These are phyloP conservation scores for Trypanosoma congolense DNA, from an alignment of 208 protist species.

Conservation along the genomic window DNA sequence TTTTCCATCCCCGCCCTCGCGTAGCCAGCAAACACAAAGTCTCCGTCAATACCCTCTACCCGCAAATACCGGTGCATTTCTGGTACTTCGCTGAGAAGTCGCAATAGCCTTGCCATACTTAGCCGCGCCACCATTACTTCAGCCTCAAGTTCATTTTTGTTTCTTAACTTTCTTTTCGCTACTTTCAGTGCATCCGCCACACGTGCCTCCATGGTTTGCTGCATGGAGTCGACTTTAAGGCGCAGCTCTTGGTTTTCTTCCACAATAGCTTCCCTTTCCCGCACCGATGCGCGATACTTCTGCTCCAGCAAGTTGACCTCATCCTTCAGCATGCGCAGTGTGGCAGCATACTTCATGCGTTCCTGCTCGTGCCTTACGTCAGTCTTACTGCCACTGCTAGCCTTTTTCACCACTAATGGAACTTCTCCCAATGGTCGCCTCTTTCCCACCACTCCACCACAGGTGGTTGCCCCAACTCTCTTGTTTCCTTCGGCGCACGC, in stretches of 20 bases:
- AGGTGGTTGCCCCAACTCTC: too few species aligned
- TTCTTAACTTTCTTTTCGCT: slow-evolving; percentile 7
- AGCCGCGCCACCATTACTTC: slow-evolving; percentile 53
- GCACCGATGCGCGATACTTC: slow-evolving; percentile 5
- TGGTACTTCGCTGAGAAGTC: slow-evolving; percentile 71
- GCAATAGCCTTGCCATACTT: slow-evolving; percentile 72
- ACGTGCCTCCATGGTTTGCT: slow-evolving; percentile 17
- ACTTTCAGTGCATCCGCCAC: slow-evolving; percentile 11
- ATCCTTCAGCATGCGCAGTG: slow-evolving; percentile 13
- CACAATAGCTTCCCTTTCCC: slow-evolving; percentile 13
- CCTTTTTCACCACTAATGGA: neutral
- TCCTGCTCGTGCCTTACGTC: slow-evolving; percentile 4
- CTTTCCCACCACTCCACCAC: neutral
- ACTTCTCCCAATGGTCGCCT: slow-evolving; percentile 9
- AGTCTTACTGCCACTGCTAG: neutral
- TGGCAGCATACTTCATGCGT: slow-evolving; percentile 11
- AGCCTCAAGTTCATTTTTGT: slow-evolving; percentile 40
- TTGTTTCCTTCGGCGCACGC: too few species aligned
- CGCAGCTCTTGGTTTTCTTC: slow-evolving; percentile 19
- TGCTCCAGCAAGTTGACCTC: slow-evolving; percentile 23
- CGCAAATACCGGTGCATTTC: slow-evolving; percentile 47
- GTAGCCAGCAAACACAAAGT: slow-evolving; percentile 61
- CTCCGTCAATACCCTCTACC: slow-evolving; percentile 38
- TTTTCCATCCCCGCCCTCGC: neutral
- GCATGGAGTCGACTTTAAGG: slow-evolving; percentile 16